These are phyloP conservation scores for Jacaranda mimosifolia DNA, from an alignment of 257 asterid species.

Conservation along the genomic window DNA sequence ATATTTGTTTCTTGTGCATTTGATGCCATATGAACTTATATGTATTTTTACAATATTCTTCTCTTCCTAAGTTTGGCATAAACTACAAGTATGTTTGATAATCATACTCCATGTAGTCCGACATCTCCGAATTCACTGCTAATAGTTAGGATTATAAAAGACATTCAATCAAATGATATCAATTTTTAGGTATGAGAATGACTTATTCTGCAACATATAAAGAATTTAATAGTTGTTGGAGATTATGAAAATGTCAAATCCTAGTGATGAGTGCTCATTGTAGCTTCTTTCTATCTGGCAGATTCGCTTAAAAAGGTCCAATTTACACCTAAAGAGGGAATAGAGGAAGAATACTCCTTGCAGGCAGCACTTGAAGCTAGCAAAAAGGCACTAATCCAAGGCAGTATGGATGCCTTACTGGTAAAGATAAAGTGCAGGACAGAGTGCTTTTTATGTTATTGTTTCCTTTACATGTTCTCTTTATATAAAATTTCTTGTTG, in stretches of 20 bases:
- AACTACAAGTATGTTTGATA: slow-evolving; percentile 7
- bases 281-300: slow-evolving; percentile 48
- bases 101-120: slow-evolving; percentile 2
- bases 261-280: slow-evolving; percentile 26
- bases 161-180: slow-evolving; percentile 7
- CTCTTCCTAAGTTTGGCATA: slow-evolving; percentile 6
- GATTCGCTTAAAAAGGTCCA: slow-evolving; percentile 70
- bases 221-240: neutral
- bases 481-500: neutral
- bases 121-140: neutral
- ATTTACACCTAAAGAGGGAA: slow-evolving; percentile 63
- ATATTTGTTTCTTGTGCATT: slow-evolving; percentile 11
- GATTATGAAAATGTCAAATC: slow-evolving; percentile 9
- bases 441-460: neutral
- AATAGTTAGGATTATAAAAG: slow-evolving; percentile 5
- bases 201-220: slow-evolving; percentile 8
- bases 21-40: slow-evolving; percentile 24
- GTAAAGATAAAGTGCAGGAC: slow-evolving; percentile 51
- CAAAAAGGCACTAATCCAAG: slow-evolving; percentile 79
- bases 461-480: slow-evolving; percentile 23
- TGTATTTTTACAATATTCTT: neutral
- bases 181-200: slow-evolving; percentile 8
- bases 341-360: slow-evolving; percentile 59
- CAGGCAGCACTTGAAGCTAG: slow-evolving; percentile 83
- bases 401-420: slow-evolving; percentile 79